phyloP scores from a whole-genome alignment of 1,284 basidiomycete species.

The Ceratobasidium sp. region DNA sequence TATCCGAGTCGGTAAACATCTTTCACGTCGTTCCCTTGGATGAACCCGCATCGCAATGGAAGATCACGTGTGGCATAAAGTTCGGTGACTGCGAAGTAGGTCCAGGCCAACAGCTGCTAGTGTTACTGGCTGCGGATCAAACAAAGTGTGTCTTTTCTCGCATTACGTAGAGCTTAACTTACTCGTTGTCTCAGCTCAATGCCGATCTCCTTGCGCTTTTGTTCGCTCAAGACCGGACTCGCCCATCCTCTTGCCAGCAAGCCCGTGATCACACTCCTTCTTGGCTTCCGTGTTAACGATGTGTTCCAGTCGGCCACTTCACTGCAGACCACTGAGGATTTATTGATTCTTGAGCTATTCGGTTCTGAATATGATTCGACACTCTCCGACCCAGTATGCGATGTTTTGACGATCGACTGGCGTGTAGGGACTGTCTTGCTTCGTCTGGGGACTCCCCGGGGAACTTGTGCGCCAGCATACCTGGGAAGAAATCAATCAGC shows the following conservation, averaged over 20 bases:
- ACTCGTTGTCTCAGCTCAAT: neutral
- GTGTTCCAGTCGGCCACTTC: neutral
- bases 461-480: neutral
- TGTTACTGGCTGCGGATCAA: neutral
- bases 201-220: neutral
- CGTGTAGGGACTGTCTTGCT: neutral
- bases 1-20: neutral
- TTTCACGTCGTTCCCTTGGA: slow-evolving; percentile 22
- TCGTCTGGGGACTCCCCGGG: neutral
- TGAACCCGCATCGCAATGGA: neutral
- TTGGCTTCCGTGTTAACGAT: neutral
- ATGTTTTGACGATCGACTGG: slow-evolving; percentile 16
- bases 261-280: neutral
- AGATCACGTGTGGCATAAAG: neutral
- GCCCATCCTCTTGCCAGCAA: slow-evolving; percentile 16
- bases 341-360: slow-evolving; percentile 3
- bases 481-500: neutral
- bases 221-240: slow-evolving; percentile 25
- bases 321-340: neutral
- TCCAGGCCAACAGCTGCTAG: slow-evolving; percentile 6
- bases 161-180: neutral
- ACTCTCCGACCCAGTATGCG: neutral
- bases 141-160: neutral
- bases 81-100: slow-evolving; percentile 8
- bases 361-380: no score